Evolutionary conservation across 257 asterid genomes (phyloP).

Genomic region (Rubia yunnanensis): DNA sequence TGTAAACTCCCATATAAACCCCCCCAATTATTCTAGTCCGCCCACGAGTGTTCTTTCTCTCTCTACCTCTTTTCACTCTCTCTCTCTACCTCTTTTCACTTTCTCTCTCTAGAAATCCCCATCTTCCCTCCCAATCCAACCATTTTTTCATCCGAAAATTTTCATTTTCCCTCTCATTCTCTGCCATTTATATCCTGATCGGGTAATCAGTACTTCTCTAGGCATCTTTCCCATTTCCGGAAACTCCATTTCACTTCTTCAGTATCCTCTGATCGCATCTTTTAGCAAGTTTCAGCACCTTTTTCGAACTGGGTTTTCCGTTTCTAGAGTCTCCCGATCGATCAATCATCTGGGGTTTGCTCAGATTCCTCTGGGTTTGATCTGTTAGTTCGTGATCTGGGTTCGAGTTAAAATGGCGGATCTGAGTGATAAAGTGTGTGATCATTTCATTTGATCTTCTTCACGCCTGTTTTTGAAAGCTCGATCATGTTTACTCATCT

Average conservation of each 20-base stretch:
- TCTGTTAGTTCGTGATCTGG: neutral
- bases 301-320: neutral
- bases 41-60: constrained; percentile 17
- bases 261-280: neutral
- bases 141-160: neutral
- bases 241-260: neutral
- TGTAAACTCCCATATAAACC: constrained; percentile 29
- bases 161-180: neutral
- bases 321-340: neutral
- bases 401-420: constrained; percentile 40
- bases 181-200: neutral
- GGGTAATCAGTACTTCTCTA: neutral
- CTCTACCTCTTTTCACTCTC: constrained; percentile 19
- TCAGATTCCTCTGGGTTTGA: neutral
- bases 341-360: neutral
- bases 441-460: neutral
- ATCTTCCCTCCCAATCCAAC: constrained; percentile 24
- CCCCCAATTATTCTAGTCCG: constrained; percentile 5
- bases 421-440: constrained; percentile 78
- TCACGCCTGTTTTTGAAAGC: neutral
- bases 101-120: constrained; percentile 16
- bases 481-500: neutral
- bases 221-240: neutral
- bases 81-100: constrained; percentile 20
- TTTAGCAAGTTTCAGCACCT: too few species aligned